These are phyloP conservation scores for Phytophthora chlamydospora DNA, from an alignment of 352 stramenopile species.

Conservation along the genomic window DNA sequence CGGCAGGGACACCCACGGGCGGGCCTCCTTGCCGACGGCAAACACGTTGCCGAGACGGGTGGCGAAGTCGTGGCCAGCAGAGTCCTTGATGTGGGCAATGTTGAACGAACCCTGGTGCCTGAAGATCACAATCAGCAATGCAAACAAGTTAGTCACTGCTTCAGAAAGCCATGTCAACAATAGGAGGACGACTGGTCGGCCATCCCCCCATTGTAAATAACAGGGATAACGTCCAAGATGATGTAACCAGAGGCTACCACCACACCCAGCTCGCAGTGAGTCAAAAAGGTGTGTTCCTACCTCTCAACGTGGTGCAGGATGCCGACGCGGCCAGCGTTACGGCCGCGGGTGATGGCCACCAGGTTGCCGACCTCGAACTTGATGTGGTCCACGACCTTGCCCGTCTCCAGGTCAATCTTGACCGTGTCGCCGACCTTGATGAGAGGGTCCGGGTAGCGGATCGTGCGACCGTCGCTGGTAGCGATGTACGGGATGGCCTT, in stretches of 20 bases:
- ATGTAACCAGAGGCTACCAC: conserved; percentile 41
- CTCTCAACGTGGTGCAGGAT: conserved; percentile 97
- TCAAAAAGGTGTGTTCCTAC: conserved; percentile 91
- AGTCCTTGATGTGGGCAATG: conserved; percentile 99
- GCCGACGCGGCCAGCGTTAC: conserved; percentile 97
- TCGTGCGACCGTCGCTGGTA: conserved; percentile 98
- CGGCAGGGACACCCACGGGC: conserved; percentile 95
- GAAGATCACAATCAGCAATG: conserved; percentile 27
- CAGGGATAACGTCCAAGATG: conserved; percentile 13
- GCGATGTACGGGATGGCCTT: conserved; percentile 98
- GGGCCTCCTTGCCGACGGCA: conserved; percentile 94
- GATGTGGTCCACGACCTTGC: conserved; percentile 97
- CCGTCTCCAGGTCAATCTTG: conserved; percentile 98
- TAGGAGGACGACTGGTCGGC: background rate
- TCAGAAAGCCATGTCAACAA: conserved; percentile 9
- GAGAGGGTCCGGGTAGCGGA: conserved; percentile 98
- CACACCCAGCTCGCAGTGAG: conserved; percentile 91
- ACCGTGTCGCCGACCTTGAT: conserved; percentile 99
- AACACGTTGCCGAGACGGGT: conserved; percentile 98
- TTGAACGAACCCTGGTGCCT: conserved; percentile 99
- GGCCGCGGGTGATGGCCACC: conserved; percentile 97
- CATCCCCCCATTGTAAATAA: conserved; percentile 10
- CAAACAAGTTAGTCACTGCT: conserved; percentile 27
- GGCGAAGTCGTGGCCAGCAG: conserved; percentile 96
- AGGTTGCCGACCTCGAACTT: conserved; percentile 99